Evolutionary conservation across 78 protist genomes (phyloP).

Genomic region (Dictyostelium purpureum): DNA sequence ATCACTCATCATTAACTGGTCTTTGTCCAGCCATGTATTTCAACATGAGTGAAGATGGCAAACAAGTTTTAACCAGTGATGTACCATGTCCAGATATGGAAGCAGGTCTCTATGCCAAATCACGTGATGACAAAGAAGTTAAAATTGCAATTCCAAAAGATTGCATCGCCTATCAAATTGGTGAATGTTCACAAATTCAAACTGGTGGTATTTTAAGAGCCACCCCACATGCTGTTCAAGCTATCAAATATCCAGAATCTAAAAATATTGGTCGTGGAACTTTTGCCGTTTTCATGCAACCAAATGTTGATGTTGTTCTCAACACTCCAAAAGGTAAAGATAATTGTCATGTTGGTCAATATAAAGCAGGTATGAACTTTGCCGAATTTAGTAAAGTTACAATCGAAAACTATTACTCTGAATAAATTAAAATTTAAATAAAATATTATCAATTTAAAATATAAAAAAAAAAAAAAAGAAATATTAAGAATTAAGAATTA

Average conservation of each 20-base stretch:
- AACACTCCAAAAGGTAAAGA: conserved; percentile 68
- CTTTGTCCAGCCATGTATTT: conserved; percentile 81
- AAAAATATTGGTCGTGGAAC: conserved; percentile 65
- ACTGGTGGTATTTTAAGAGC: conserved; percentile 82
- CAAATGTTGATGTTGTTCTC: conserved; percentile 60
- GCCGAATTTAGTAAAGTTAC: conserved; percentile 75
- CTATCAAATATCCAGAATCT: conserved; percentile 75
- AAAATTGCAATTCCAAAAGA: conserved; percentile 70
- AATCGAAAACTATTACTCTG: conserved; percentile 74
- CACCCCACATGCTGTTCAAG: conserved; percentile 78
- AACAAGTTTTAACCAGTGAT: neutral
- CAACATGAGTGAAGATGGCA: conserved; percentile 17
- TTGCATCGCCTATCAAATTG: conserved; percentile 80
- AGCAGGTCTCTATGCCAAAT: conserved; percentile 64
- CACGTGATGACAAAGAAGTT: conserved; percentile 63
- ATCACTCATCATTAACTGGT: conserved; percentile 77
- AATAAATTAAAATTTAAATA: neutral
- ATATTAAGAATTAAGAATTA: neutral
- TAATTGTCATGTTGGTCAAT: conserved; percentile 61
- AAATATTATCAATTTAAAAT: neutral
- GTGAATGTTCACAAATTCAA: conserved; percentile 83
- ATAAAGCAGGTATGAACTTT: conserved; percentile 65
- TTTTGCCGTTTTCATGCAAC: conserved; percentile 86
- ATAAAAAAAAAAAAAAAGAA: neutral
- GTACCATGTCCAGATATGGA: conserved; percentile 72